Evolutionary conservation across 495 filamentous ascomycete species (phyloP), one percentile per base, ranked within the genome.

Genomic region (Penicillium parvum): DNA sequence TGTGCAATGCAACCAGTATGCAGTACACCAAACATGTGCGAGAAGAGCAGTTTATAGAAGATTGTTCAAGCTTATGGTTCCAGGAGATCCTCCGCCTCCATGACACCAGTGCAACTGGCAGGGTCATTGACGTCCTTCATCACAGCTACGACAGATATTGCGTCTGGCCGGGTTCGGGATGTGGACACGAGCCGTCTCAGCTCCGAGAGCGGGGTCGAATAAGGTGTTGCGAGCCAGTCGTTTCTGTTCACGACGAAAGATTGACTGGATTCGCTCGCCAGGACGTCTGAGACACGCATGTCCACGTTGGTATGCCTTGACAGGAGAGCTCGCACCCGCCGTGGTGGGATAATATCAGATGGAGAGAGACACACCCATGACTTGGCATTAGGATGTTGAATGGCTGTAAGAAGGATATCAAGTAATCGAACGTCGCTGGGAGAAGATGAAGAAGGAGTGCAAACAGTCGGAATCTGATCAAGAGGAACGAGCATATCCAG

Each of bases 361-460:
- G 51, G 40, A 1, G 68, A 71, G 4, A 71, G 30, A 19, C 55
- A 58, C 1, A 72, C 68, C 69, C 69, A 73, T 15, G 69, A 73
- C 37, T 67, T 69, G 7, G 68, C 64, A 38, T 53, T 50, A 23
- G 69, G 69, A 30, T 73, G 60, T 33, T 73, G 68, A 40, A 71
- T 65, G 11, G 69, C 69, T 9, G 68, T 62, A 35, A 73, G 58
- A 7, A 73, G 63, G 17, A 73, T 53, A 22, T 73, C 68, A 14
- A 73, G 57, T 22, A 73, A 47, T 28, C 60, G 63, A 23, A 63
- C 23, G 4, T 57, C 49, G 25, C 28, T 20, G 1, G 50, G 35
- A 0, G 58, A 57, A 2, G 60, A 56, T 27, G 67, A 60, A 7
- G 68, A 52, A 15, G 69, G 61, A 9, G 71, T 49, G 14, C 57